Evolutionary conservation across 2,329 filamentous ascomycete genomes (phyloP).

Genomic region (Exophiala sp.): DNA sequence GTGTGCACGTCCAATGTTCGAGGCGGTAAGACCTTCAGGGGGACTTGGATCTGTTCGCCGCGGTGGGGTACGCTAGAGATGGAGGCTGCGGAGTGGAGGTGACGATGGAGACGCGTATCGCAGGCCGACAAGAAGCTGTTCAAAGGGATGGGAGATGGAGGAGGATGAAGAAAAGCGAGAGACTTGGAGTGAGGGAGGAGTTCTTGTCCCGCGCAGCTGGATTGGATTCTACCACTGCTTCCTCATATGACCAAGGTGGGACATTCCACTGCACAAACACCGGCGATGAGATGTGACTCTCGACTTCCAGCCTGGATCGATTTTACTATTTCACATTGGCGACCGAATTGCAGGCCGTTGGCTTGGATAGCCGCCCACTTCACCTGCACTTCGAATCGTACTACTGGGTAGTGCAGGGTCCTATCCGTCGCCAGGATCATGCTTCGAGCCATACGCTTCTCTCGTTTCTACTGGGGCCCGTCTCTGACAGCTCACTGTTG

Average conservation of each 20-base stretch:
- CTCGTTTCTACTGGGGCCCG: slow-evolving; percentile 5
- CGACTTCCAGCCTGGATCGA: slow-evolving; percentile 8
- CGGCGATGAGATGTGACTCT: neutral
- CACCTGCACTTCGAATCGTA: slow-evolving; percentile 3
- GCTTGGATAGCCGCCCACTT: slow-evolving; percentile 19
- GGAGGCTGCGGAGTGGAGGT: slow-evolving; percentile 11
- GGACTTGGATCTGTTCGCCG: neutral
- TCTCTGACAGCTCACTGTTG: slow-evolving; percentile 12
- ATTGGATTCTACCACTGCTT: neutral
- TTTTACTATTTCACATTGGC: slow-evolving; percentile 13
- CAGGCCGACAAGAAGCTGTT: neutral
- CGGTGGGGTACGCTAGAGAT: slow-evolving; percentile 7
- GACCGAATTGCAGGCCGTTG: slow-evolving; percentile 23
- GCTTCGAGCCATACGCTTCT: slow-evolving; percentile 8
- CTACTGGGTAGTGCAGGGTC: neutral
- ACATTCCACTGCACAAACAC: neutral
- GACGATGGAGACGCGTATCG: neutral
- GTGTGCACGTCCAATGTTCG: slow-evolving; percentile 5
- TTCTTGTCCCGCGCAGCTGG: neutral
- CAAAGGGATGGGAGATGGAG: slow-evolving; percentile 1
- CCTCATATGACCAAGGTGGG: neutral
- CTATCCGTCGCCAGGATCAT: slow-evolving; percentile 3
- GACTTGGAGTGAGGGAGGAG: neutral
- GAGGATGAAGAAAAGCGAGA: neutral
- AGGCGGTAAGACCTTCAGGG: slow-evolving; percentile 5